Percentiles rank a stretch among this genome's conserved stretches.
phyloP scores from a whole-genome alignment of 108 stramenopile genomes.

The Nitzschia putrida region DNA sequence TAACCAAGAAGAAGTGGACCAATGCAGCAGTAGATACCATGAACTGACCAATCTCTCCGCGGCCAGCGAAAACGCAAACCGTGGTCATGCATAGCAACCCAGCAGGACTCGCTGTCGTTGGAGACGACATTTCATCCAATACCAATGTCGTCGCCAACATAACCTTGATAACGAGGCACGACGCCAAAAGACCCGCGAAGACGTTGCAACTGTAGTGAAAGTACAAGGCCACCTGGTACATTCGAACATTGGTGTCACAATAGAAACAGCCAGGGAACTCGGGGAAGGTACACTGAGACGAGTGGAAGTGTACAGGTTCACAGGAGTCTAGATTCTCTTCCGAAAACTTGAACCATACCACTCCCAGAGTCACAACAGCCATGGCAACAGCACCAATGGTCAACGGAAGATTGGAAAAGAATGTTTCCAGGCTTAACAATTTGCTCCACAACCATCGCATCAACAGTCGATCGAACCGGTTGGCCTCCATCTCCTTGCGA shows the following conservation, averaged over 20 bases:
- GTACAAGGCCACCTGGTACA: constrained; percentile 48
- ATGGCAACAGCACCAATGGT: constrained; percentile 75
- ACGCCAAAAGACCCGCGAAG: constrained; percentile 49
- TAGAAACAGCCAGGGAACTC: constrained; percentile 87
- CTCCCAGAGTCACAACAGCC: constrained; percentile 64
- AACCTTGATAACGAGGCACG: constrained; percentile 58
- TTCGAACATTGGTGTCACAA: constrained; percentile 54
- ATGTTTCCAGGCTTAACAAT: constrained; percentile 47
- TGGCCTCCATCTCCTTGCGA: constrained; percentile 27
- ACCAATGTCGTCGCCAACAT: constrained; percentile 55
- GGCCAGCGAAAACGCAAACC: constrained; percentile 69
- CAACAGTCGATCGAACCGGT: constrained; percentile 33
- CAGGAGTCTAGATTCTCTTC: constrained; percentile 70
- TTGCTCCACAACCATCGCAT: not conserved
- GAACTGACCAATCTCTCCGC: constrained; percentile 59
- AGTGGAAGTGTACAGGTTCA: constrained; percentile 81
- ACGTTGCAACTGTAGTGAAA: constrained; percentile 65
- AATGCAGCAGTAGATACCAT: constrained; percentile 60
- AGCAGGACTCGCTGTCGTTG: constrained; percentile 75
- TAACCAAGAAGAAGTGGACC: constrained; percentile 59
- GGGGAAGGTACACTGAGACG: constrained; percentile 61
- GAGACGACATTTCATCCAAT: constrained; percentile 75
- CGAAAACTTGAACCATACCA: constrained; percentile 84
- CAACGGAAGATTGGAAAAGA: constrained; percentile 73
- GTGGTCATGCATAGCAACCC: constrained; percentile 78